These are phyloP conservation scores for Lentinula edodes DNA, from an alignment of 768 basidiomycete species.

Conservation along the genomic window DNA sequence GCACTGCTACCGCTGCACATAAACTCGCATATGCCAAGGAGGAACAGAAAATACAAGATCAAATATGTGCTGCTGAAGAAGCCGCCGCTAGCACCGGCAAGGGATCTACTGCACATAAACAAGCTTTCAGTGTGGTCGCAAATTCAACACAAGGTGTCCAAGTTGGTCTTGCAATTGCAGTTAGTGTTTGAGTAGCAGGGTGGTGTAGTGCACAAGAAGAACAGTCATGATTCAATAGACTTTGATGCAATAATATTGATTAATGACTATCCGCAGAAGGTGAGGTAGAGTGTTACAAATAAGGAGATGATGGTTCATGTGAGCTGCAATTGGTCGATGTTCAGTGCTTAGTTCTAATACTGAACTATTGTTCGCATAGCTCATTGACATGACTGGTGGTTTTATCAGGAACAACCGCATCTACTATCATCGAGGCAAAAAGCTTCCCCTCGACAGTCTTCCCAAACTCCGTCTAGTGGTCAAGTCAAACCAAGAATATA, in stretches of 20 bases:
- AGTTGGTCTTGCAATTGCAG: slow-evolving; percentile 73
- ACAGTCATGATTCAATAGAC: slow-evolving; percentile 89
- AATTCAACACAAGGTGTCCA: slow-evolving; percentile 91
- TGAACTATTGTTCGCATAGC: slow-evolving; percentile 31
- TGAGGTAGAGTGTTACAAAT: slow-evolving; percentile 98
- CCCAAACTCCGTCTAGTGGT: slow-evolving; percentile 95
- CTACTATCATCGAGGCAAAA: slow-evolving; percentile 90
- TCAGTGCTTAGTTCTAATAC: not conserved
- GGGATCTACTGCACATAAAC: slow-evolving; percentile 79
- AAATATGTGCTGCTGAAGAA: slow-evolving; percentile 81
- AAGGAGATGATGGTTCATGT: slow-evolving; percentile 99
- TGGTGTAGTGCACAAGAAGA: slow-evolving; percentile 44
- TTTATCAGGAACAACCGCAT: slow-evolving; percentile 98
- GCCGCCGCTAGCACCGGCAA: slow-evolving; percentile 85
- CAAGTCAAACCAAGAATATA: slow-evolving; percentile 94
- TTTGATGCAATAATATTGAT: slow-evolving; percentile 99
- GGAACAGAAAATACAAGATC: slow-evolving; percentile 75
- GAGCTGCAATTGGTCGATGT: slow-evolving; percentile 17
- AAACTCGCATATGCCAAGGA: slow-evolving; percentile 76
- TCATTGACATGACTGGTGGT: slow-evolving; percentile 95
- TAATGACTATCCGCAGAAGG: slow-evolving; percentile 99
- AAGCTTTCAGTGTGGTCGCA: slow-evolving; percentile 86
- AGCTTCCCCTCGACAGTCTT: slow-evolving; percentile 85
- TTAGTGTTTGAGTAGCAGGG: slow-evolving; percentile 50
- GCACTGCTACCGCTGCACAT: slow-evolving; percentile 72